A percentile compares a stretch with the other conserved stretches of the same genome.
phyloP scores from a whole-genome alignment of 805 yeast genomes.

The Candida nitratophila region DNA sequence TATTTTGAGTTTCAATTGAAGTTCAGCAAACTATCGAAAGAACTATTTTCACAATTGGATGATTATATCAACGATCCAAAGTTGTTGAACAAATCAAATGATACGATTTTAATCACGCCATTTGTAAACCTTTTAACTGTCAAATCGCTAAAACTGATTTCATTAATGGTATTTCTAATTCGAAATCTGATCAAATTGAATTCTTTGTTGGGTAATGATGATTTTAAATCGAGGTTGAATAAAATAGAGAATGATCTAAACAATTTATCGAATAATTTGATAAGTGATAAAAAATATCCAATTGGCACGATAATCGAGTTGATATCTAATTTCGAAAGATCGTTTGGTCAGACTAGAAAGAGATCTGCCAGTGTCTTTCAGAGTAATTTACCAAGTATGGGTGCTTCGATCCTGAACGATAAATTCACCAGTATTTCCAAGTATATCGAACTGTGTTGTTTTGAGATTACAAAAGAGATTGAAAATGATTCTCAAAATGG shows the following conservation, averaged over 20 bases:
- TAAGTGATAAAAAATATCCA: not conserved
- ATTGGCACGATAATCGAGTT: not conserved
- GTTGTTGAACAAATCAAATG: not conserved
- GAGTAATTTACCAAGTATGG: not conserved
- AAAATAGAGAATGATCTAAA: conserved; percentile 5
- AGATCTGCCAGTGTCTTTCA: not conserved
- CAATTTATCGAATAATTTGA: not conserved
- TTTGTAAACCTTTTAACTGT: conserved; percentile 17
- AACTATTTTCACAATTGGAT: conserved; percentile 20
- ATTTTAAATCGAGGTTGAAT: conserved; percentile 15
- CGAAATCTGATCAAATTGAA: conserved; percentile 19
- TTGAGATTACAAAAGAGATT: not conserved
- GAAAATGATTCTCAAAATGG: not conserved
- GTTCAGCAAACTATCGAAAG: conserved; percentile 20
- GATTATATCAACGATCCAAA: conserved; percentile 22
- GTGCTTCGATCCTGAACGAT: not conserved
- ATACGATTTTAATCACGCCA: conserved; percentile 13
- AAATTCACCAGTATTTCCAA: not conserved
- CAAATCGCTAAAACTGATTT: conserved; percentile 20
- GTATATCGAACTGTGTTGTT: not conserved
- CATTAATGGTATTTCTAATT: conserved; percentile 10
- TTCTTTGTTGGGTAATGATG: conserved; percentile 8
- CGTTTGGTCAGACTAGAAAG: not conserved
- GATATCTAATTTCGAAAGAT: not conserved
- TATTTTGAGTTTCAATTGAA: conserved; percentile 24